Base-by-base conservation (phyloP, 768 basidiomycete genomes). In the Scleroderma bovista region DNA sequence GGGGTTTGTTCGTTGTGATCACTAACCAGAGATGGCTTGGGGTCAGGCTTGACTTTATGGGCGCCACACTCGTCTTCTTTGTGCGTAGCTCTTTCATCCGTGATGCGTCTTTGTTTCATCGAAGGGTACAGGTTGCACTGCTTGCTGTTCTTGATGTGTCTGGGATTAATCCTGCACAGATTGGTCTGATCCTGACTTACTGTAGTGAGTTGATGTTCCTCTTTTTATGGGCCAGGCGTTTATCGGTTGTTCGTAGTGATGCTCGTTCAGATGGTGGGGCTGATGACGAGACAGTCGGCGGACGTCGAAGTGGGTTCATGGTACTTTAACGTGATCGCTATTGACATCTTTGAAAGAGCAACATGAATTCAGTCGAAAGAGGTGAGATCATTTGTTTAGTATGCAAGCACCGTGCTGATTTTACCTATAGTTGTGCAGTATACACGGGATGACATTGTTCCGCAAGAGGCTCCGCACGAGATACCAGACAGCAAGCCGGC, bases 11-110 rank as follows among this genome's bases (percentile, higher is more conserved):
- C 52, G 62, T 88, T 22, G 81, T 81, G 0, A 75, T 81, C 34
- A 78, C 81, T 5, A 85, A 85, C 55, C 85, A 88, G 66, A 73
- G 83, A 70, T 87, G 83, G 87, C 72, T 92, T 11, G 79, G 82
- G 26, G 73, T 89, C 29, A 76, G 87, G 19, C 72, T 90, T 1
- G 87, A 89, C 58, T 76, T 80, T 52, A 74, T 86, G 41, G 87
- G 88, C 13, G 79, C 76, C 2, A 57, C 81, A 34, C 62, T 84
- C 56, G 73, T 77, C 3, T 79, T 83, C 60, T 65, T 75, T 38
- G 79, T 81, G 53, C 51, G 76, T 57, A 0, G n/a, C 12, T 36
- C 12, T n/a, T n/a, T 15, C 31, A 24, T n/a, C 13, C 15, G 22
- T 29, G 26, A 36, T 36, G 32, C 17, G 3, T 36, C 3, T 5